Evolutionary conservation across 192 early-diverging fungal genomes (phyloP), one percentile per base, ranked within the genome.

Genomic region (Dissophora ornata): DNA sequence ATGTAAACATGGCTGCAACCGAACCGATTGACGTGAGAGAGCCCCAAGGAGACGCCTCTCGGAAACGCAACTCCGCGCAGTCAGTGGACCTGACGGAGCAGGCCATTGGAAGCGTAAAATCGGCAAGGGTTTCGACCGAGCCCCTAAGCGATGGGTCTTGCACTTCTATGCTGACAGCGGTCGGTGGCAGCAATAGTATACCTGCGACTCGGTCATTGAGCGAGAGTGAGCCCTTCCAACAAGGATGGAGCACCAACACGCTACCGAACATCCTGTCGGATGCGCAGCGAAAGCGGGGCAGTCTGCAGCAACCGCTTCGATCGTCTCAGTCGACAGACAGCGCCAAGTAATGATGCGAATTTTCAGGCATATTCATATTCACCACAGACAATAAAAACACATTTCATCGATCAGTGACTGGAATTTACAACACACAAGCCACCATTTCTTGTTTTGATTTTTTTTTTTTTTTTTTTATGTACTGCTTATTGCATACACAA

Each of bases 231-330:
- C 16, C 9, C 40, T n/a, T 28, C 2, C 36, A 41, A 5, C 38
- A 67, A 12, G 64, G 64, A 16, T 67, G 64, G 64, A 62, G 21
- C 18, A 41, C 40, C 10, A 75, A 40, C 22, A 67, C 71, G 18
- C 56, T 75, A 25, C 71, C 71, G 22, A 75, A 75, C 24, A 75
- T 75, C 11, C 51, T 75, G 6, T 66, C 71, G 1, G 63, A 67
- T 45, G 71, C 71, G 4, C 71, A 75, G 48, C 42, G 63, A 11
- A 51, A 52, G 19, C 56, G 71, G 21, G 71, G 71, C 10, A 75
- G 71, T 28, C 70, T 62, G 19, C 44, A 45, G 44, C 44, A 45
- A 16, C 44, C 9, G 33, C 21, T 33, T 11, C 21, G 49, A 7
- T 24, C 3, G 18, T 12, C 4, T 21, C 34, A 19, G 34, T 24